Conservation (phyloP, 176 grass and related monocot genomes). For the Sorghum bicolor region Sorghum_bicolor_NCBIv3 NC_012872.2:3669001-3669500, state of each 20-base stretch:
- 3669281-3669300: background rate
- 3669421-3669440: background rate
- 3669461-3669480: background rate
- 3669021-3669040: slow-evolving; percentile 66
- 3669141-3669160: background rate
- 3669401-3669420: background rate
- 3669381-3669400: background rate
- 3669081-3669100: background rate
- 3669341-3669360: background rate
- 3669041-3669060: slow-evolving; percentile 38
- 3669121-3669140: background rate
- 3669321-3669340: background rate
- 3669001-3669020: slow-evolving; percentile 81
- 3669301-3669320: background rate
- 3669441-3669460: background rate
- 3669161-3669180: background rate
- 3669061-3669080: slow-evolving; percentile 5
- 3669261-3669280: background rate
- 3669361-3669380: background rate
- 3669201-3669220: background rate
- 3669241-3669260: background rate
- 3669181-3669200: background rate
- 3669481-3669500: background rate
- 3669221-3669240: background rate
- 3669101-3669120: background rate